Evolutionary conservation across 2,329 filamentous ascomycete species (phyloP).

Genomic region (Teratosphaeriaceae sp.): DNA sequence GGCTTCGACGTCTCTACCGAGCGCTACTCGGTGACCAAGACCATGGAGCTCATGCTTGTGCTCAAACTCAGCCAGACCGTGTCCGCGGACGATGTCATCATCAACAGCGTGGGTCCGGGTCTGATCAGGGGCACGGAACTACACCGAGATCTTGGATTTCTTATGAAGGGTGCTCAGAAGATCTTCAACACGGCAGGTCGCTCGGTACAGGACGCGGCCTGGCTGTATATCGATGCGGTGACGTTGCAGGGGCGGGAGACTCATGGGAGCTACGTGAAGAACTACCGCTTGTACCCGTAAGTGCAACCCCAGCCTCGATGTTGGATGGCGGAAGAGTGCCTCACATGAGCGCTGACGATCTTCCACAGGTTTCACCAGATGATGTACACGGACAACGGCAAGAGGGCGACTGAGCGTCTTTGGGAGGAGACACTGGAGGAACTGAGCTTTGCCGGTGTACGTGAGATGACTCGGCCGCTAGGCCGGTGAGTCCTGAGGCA

Average conservation of each 20-base stretch:
- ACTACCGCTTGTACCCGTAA: conserved; percentile 8
- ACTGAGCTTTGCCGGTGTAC: conserved; percentile 3
- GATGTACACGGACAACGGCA: conserved; percentile 1
- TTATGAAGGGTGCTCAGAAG: not conserved
- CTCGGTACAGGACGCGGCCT: conserved; percentile 5
- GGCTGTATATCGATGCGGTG: conserved; percentile 10
- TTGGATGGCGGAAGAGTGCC: too few species aligned
- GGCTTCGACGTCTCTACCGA: not conserved
- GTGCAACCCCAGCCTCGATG: too few species aligned
- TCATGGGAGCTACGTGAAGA: conserved; percentile 10
- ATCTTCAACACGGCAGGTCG: not conserved
- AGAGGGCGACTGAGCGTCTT: not conserved
- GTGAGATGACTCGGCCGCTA: not conserved
- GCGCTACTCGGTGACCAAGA: conserved; percentile 11
- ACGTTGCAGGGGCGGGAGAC: conserved; percentile 9
- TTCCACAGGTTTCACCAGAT: not conserved
- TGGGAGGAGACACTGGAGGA: conserved; percentile 5
- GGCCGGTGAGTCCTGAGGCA: not conserved
- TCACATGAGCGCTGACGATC: not conserved
- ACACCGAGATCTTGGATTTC: conserved; percentile 3
- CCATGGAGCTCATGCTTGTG: conserved; percentile 7
- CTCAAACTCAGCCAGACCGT: conserved; percentile 7
- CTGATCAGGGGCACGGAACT: conserved; percentile 9
- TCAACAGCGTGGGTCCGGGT: conserved; percentile 11
- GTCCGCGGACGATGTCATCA: not conserved